Base-by-base conservation (phyloP, 2,329 filamentous ascomycete species). In the Pyrenochaeta sp. region DNA sequence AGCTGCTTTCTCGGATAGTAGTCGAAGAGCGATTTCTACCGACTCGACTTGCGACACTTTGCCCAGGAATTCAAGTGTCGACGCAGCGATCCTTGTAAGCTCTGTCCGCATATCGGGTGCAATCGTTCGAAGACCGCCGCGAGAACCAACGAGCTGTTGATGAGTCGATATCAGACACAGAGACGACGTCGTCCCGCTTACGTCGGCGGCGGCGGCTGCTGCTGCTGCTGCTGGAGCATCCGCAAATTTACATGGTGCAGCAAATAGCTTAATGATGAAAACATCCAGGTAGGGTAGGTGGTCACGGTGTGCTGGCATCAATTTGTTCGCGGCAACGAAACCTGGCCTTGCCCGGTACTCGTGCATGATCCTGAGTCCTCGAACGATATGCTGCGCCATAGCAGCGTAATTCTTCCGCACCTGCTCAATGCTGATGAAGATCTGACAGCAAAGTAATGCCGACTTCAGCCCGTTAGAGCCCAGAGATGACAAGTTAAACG, bases 351-450 rank as follows among this genome's bases (percentile, higher is more conserved):
- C 76, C 13, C 73, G 74, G 50, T 78, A 72, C 62, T 82, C 75
- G 58, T 71, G 76, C 75, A 82, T 79, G 62, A 82, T 82, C n/a
- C 66, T 69, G 44, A 83, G 73, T 54, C 81, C 81, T 52, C 61
- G 77, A 62, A 80, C 71, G 24, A 82, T 76, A 53, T 82, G 81
- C 44, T 79, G 77, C 40, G 72, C 76, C 79, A 82, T 80, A 37
- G 78, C 74, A 58, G 69, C 56, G 37, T 77, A 80, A 52, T 82
- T 80, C 5, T 69, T 66, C 30, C 72, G 72, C 51, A 79, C 75
- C 69, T 82, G 79, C 63, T 82, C 80, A 54, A 82, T 81, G 62
- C 81, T 82, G 63, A 82, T 81, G 60, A 82, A 77, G 40, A 82
- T 65, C 60, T 82, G 79, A 64, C 81, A 83, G 70, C 81, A 83